These are phyloP conservation scores for Pyracantha coccinea DNA, from an alignment of 331 rosid genomes.

Conservation along the genomic window DNA sequence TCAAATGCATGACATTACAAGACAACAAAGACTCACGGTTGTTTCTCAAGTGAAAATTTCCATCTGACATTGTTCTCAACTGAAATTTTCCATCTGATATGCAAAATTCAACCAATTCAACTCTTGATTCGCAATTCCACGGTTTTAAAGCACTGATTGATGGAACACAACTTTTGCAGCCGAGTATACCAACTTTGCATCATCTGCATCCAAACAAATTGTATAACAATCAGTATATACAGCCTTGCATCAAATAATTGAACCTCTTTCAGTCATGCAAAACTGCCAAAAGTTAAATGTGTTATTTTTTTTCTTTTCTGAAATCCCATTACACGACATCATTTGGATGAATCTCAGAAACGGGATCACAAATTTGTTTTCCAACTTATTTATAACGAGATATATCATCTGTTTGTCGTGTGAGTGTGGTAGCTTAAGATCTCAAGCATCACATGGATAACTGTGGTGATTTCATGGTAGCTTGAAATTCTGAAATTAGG, in stretches of 20 bases:
- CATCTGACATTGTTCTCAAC: no score
- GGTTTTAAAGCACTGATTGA: constrained; percentile 31
- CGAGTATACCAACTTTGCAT: constrained; percentile 46
- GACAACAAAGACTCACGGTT: no score
- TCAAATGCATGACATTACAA: no score
- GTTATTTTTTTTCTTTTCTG: no score
- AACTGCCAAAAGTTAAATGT: no score
- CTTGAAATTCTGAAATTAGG: neutral
- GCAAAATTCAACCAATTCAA: neutral
- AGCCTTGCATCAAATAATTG: neutral
- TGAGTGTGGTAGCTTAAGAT: neutral
- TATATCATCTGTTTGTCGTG: neutral
- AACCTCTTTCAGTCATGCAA: neutral
- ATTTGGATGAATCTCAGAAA: neutral
- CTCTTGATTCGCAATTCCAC: neutral
- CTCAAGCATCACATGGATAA: neutral
- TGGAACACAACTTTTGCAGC: constrained; percentile 51
- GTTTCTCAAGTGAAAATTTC: no score
- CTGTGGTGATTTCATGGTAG: neutral
- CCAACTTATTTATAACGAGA: neutral
- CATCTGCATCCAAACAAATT: constrained; percentile 41
- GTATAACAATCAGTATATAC: neutral
- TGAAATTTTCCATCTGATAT: no score
- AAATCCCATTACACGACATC: neutral
- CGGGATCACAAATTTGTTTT: neutral